Base-by-base conservation (phyloP, 2,329 filamentous ascomycete species). In the Fusarium domesticum region DNA sequence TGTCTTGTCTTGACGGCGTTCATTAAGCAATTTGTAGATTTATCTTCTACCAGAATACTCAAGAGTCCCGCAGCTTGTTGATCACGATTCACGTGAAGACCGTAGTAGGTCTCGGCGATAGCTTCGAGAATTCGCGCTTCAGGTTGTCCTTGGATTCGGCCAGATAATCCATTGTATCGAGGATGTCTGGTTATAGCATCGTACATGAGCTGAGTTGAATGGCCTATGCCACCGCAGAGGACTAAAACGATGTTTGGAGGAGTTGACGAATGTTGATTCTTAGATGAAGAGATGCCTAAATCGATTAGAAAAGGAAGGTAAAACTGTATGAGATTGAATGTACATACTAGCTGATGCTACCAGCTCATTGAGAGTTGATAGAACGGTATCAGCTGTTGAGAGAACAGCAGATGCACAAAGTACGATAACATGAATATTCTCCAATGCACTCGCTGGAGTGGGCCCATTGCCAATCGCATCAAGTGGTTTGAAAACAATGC, bases 21-120 rank as follows among this genome's bases (percentile, higher is more conserved):
- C 20, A 55, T 52, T 3, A 44, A 50, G 16, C 54, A 58, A 25
- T 58, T 58, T 4, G 52, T 58, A 6, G 50, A 58, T n/a, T 37
- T 18, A 34, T 56, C 52, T 18, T 56, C 55, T 2, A 57, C 36
- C 23, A 57, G 41, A 20, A 56, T 28, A 6, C 35, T 42, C 6
- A 52, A 32, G 4, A n/a, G 5, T 11, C 10, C 4, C n/a, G n/a
- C 14, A 11, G 19, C 3, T 12, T 25, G 17, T 17, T 20, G 6
- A 10, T 31, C 10, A 11, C 18, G 12, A n/a, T 35, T 11, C 7
- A 38, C 43, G 5, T 25, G 8, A 3, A 57, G 30, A 16, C 37
- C 11, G 3, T 53, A 57, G 38, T 56, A 57, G 2, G 23, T 41
- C 12, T 51, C 43, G 3, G 39, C 35, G n/a, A 57, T 57, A 18